These are phyloP conservation scores for Colletotrichum gigasporum DNA, from an alignment of 2,329 filamentous ascomycete species.

Conservation along the genomic window DNA sequence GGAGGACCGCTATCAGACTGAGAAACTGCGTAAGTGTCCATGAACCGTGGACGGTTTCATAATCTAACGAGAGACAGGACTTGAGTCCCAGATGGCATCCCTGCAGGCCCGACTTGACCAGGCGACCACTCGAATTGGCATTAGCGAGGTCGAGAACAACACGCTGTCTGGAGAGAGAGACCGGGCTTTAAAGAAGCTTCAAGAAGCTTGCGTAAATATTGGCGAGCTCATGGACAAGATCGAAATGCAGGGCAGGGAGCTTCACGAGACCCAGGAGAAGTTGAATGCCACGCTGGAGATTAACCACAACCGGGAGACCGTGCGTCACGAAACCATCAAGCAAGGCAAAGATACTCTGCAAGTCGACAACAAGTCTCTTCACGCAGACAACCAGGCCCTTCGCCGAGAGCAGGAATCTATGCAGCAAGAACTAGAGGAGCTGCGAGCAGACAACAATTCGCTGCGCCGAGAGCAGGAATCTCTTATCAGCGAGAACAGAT, in stretches of 20 bases:
- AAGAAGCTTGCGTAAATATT: slow-evolving; percentile 67
- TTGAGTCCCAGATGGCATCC: slow-evolving; percentile 68
- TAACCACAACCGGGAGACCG: slow-evolving; percentile 14
- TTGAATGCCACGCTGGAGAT: slow-evolving; percentile 47
- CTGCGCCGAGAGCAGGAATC: slow-evolving; percentile 54
- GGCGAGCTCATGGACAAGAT: slow-evolving; percentile 57
- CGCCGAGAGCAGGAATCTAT: slow-evolving; percentile 46
- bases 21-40: slow-evolving; percentile 64
- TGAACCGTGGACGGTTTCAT: neutral
- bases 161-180: slow-evolving; percentile 72
- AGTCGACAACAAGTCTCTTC: slow-evolving; percentile 52
- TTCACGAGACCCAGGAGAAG: slow-evolving; percentile 52
- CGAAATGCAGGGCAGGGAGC: slow-evolving; percentile 50
- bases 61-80: slow-evolving; percentile 47
- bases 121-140: slow-evolving; percentile 68
- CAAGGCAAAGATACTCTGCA: slow-evolving; percentile 46
- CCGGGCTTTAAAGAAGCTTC: slow-evolving; percentile 69
- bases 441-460: slow-evolving; percentile 52
- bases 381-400: slow-evolving; percentile 49
- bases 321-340: slow-evolving; percentile 54
- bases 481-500: slow-evolving; percentile 54
- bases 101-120: slow-evolving; percentile 71
- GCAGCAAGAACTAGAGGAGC: slow-evolving; percentile 50
- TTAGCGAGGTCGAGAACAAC: slow-evolving; percentile 71
- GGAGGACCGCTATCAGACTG: slow-evolving; percentile 54